These are phyloP conservation scores for Lactifluus subvellereus DNA, from an alignment of 768 basidiomycete species.

Conservation along the genomic window DNA sequence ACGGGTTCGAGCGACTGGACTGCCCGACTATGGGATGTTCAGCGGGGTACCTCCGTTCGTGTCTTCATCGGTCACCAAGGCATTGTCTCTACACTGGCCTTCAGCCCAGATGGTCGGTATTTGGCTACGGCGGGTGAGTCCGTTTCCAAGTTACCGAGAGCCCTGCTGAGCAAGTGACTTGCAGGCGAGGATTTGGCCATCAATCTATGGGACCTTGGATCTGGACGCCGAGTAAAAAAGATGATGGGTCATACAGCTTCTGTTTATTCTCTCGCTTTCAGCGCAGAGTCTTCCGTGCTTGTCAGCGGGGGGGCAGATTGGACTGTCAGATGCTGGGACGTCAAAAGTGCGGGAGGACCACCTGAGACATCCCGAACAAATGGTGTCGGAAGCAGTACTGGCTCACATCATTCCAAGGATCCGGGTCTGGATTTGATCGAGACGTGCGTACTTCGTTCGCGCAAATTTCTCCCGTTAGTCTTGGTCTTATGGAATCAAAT, in stretches of 20 bases:
- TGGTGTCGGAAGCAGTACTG: slow-evolving; percentile 35
- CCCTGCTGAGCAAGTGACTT: not conserved
- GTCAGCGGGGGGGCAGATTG: slow-evolving; percentile 92
- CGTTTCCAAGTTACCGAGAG: not conserved
- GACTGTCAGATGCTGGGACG: slow-evolving; percentile 98
- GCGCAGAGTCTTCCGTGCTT: slow-evolving; percentile 83
- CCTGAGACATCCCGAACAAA: slow-evolving; percentile 54
- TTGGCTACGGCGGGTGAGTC: slow-evolving; percentile 80
- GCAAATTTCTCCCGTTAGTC: slow-evolving; percentile 14
- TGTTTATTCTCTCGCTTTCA: slow-evolving; percentile 87
- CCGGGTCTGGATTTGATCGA: slow-evolving; percentile 51
- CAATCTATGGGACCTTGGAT: slow-evolving; percentile 93
- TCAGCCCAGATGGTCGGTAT: slow-evolving; percentile 92
- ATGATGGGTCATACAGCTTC: slow-evolving; percentile 92
- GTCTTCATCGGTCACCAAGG: slow-evolving; percentile 97
- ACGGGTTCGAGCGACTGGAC: slow-evolving; percentile 97
- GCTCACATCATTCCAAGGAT: slow-evolving; percentile 23
- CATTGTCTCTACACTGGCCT: slow-evolving; percentile 73
- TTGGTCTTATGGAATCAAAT: slow-evolving; percentile 6
- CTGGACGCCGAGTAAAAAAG: slow-evolving; percentile 92
- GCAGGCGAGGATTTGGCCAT: slow-evolving; percentile 87
- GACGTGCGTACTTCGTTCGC: slow-evolving; percentile 51
- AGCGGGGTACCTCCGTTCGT: slow-evolving; percentile 86
- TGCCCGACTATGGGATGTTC: slow-evolving; percentile 97
- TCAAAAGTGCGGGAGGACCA: slow-evolving; percentile 68